These are phyloP conservation scores for Colletotrichum sp. DNA, from an alignment of 2,329 filamentous ascomycete genomes.

Conservation along the genomic window DNA sequence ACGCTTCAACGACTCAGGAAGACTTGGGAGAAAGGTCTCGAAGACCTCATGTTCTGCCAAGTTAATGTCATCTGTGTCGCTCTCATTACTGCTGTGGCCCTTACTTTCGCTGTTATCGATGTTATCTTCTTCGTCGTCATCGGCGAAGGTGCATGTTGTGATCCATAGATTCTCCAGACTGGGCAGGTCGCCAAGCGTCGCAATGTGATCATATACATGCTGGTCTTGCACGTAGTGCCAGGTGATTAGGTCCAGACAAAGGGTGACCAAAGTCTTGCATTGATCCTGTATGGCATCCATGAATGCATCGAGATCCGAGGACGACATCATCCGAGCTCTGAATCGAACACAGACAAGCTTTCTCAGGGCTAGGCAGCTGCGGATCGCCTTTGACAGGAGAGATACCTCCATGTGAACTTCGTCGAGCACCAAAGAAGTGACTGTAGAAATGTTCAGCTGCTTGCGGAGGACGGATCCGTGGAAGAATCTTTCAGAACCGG, in stretches of 20 bases:
- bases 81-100: neutral
- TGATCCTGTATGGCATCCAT: neutral
- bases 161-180: neutral
- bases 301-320: neutral
- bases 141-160: neutral
- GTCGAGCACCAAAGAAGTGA: neutral
- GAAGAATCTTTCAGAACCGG: neutral
- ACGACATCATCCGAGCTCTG: neutral
- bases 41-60: neutral
- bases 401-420: rapidly evolving
- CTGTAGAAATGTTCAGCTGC: neutral
- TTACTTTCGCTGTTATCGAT: neutral
- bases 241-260: neutral
- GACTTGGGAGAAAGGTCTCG: neutral
- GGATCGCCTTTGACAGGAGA: rapidly evolving
- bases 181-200: neutral
- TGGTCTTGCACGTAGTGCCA: neutral
- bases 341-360: neutral
- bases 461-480: rapidly evolving
- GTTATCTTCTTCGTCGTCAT: neutral
- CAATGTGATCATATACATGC: neutral
- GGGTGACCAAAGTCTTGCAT: neutral
- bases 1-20: neutral
- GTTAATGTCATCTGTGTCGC: neutral
- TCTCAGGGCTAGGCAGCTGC: neutral